Evolutionary conservation across 1,284 basidiomycete genomes (phyloP).

Genomic region (Microbotryomycetes sp.): DNA sequence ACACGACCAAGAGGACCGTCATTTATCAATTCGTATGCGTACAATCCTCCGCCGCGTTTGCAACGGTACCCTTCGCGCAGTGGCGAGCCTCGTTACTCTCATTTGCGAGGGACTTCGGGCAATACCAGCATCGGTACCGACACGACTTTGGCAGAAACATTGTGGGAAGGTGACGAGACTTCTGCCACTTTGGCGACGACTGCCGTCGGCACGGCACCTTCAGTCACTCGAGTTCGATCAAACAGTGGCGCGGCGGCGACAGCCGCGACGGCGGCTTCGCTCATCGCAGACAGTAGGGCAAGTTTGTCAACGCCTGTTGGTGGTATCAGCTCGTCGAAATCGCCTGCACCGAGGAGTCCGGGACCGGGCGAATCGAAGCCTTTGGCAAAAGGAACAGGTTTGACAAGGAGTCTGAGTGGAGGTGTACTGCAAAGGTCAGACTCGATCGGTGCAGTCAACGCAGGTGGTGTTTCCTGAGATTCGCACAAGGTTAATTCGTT

Average conservation of each 20-base stretch:
- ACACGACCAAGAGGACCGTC: conserved; percentile 4
- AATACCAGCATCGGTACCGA: conserved; percentile 19
- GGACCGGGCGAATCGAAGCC: conserved; percentile 5
- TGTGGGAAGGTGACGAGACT: conserved; percentile 26
- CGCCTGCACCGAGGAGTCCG: neutral
- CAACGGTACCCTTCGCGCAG: neutral
- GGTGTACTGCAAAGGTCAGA: neutral
- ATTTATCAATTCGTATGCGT: neutral
- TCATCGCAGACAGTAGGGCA: neutral
- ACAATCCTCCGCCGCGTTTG: neutral
- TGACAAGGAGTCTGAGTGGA: conserved; percentile 5
- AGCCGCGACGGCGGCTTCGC: neutral
- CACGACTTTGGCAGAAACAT: conserved; percentile 18
- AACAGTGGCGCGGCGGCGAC: neutral
- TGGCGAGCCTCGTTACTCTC: conserved; percentile 25
- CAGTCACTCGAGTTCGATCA: neutral
- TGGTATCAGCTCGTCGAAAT: neutral
- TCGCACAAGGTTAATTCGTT: too few species aligned
- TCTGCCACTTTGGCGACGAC: neutral
- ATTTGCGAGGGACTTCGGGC: conserved; percentile 17
- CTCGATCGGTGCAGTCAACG: neutral
- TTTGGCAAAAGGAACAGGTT: conserved; percentile 23
- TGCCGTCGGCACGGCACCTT: neutral
- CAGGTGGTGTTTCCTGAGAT: too few species aligned
- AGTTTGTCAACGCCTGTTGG: neutral